Conservation (phyloP, 495 filamentous ascomycete genomes). For the Trypethelium eluteriae region DNA sequence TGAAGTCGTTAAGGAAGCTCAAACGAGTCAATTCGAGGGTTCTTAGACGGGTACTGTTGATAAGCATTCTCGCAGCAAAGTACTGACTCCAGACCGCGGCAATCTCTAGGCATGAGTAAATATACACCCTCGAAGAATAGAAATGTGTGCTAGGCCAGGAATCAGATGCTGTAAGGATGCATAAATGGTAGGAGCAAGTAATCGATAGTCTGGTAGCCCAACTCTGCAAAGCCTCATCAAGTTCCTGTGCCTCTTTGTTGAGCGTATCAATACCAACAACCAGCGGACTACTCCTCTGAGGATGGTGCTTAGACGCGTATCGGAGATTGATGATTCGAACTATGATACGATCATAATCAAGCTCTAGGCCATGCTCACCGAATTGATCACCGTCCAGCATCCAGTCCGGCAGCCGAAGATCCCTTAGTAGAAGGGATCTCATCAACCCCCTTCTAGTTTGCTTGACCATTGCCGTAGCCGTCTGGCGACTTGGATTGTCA, state of each 20-base stretch:
- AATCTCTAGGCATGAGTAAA: slow-evolving; percentile 19
- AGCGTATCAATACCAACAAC: slow-evolving; percentile 13
- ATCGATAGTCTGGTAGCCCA: slow-evolving; percentile 20
- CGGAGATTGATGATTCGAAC: slow-evolving; percentile 17
- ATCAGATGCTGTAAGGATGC: background rate
- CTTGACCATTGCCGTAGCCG: slow-evolving; percentile 22
- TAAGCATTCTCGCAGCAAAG: slow-evolving; percentile 24
- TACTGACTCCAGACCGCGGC: slow-evolving; percentile 25
- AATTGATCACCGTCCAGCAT: slow-evolving; percentile 26
- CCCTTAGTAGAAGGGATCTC: slow-evolving; percentile 23
- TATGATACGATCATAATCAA: slow-evolving; percentile 25
- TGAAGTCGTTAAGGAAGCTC: background rate
- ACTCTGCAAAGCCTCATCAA: slow-evolving; percentile 21
- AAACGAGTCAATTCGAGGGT: slow-evolving; percentile 3
- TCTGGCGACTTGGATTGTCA: slow-evolving; percentile 14
- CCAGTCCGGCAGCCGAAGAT: slow-evolving; percentile 24
- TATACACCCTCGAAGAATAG: slow-evolving; percentile 17
- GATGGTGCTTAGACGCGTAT: slow-evolving; percentile 8
- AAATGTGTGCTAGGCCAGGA: slow-evolving; percentile 1
- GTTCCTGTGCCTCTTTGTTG: slow-evolving; percentile 17
- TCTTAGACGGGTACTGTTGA: slow-evolving; percentile 24
- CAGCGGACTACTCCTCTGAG: background rate
- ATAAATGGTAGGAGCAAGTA: slow-evolving; percentile 10
- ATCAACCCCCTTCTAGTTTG: slow-evolving; percentile 28
- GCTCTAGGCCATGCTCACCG: slow-evolving; percentile 23